phyloP scores from a whole-genome alignment of 2,329 filamentous ascomycete genomes.

The Ciborinia camelliae region DNA sequence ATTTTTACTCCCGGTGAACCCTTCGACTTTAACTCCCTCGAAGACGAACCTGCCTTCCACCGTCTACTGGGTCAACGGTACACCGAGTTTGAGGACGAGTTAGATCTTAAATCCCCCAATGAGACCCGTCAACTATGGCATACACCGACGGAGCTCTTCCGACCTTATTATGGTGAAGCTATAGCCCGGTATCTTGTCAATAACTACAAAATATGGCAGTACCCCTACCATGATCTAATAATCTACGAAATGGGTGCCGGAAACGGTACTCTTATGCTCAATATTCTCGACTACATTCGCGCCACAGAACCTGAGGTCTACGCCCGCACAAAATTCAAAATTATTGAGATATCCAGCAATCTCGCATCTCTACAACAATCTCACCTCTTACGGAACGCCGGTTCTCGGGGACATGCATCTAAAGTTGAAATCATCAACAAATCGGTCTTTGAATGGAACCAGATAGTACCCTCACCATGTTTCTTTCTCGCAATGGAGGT shows the following conservation, averaged over 20 bases:
- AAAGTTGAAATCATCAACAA: slow-evolving; percentile 94
- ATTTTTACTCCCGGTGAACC: slow-evolving; percentile 92
- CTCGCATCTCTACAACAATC: slow-evolving; percentile 75
- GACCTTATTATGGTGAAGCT: slow-evolving; percentile 93
- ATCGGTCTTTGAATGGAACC: slow-evolving; percentile 91
- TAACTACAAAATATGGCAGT: slow-evolving; percentile 92
- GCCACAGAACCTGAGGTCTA: slow-evolving; percentile 88
- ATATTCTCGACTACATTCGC: slow-evolving; percentile 95
- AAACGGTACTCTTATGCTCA: slow-evolving; percentile 96
- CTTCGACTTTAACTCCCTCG: slow-evolving; percentile 79
- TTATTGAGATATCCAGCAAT: slow-evolving; percentile 89
- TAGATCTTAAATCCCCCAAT: slow-evolving; percentile 66
- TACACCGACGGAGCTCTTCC: slow-evolving; percentile 94
- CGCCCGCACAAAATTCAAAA: slow-evolving; percentile 85
- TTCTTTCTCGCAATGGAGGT: slow-evolving; percentile 98
- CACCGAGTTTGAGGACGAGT: slow-evolving; percentile 80
- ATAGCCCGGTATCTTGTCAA: slow-evolving; percentile 93
- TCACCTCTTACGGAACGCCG: slow-evolving; percentile 63
- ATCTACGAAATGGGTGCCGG: slow-evolving; percentile 99
- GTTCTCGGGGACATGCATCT: slow-evolving; percentile 70
- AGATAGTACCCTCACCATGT: slow-evolving; percentile 84
- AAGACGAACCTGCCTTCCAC: slow-evolving; percentile 85
- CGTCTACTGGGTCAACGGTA: slow-evolving; percentile 73
- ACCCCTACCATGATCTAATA: slow-evolving; percentile 93
- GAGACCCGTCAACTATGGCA: slow-evolving; percentile 93